Base-by-base conservation (phyloP, 306 rosid genomes). In the Canavalia ensiformis region DNA sequence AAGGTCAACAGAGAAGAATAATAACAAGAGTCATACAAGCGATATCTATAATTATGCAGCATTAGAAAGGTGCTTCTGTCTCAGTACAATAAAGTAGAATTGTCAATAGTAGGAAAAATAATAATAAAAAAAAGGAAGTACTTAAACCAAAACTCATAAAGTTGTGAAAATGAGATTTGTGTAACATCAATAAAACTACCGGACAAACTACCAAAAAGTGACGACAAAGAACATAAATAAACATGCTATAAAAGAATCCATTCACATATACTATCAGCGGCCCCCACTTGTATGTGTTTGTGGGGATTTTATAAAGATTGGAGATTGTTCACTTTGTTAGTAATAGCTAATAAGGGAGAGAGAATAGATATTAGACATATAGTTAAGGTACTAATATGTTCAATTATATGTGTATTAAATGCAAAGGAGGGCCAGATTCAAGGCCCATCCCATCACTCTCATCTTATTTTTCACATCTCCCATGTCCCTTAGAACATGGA, bases 401-500 rank as follows among this genome's bases (percentile, higher is more conserved):
- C n/a, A 30, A 65, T 65, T 41, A 65, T 49, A 42, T 4, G 72
- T 3, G 45, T 68, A 68, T 82, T 81, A 73, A 78, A 84, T 76
- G 80, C 51, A 51, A 51, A 39, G 62, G 64, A 78, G 85, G 86
- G 74, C 79, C 70, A 54, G 10, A 37, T 33, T 5, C 7, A 63
- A 67, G 85, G 89, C 72, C 91, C 94, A 90, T 85, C 89, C 75
- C 78, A 88, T 93, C 90, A 80, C 60, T 35, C 41, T 86, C 68
- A 89, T 84, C 92, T 62, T 77, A 71, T 87, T 84, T 88, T 89
- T 90, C 92, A 78, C 82, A 78, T 87, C 87, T 83, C 81, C 84
- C 88, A 86, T 90, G 88, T 84, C 87, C 94, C 94, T 87, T 82
- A 74, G 92, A 94, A 91, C 91, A 88, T 94, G 97, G 93, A 89